Percentiles rank a stretch among this genome's conserved stretches.
These are phyloP conservation scores for Balansia obtecta DNA, from an alignment of 2,329 filamentous ascomycete genomes.

Conservation along the genomic window DNA sequence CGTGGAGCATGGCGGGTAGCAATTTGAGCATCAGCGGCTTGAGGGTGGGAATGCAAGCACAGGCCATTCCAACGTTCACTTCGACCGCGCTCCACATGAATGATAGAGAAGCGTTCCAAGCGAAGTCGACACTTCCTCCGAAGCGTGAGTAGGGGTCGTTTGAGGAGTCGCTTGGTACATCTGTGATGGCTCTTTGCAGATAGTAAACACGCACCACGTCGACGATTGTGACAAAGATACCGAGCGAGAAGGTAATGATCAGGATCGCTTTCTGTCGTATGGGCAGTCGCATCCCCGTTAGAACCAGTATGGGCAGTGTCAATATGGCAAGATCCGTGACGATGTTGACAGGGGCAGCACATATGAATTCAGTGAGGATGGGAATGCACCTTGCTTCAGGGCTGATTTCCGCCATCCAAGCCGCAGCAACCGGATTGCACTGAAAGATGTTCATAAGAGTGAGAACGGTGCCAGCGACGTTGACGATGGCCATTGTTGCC, in stretches of 20 bases:
- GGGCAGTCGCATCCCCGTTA: conserved; percentile 77
- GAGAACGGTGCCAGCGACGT: conserved; percentile 62
- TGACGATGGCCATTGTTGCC: conserved; percentile 64
- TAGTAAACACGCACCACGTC: conserved; percentile 87
- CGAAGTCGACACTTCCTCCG: conserved; percentile 40
- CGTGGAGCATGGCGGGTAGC: conserved; percentile 43
- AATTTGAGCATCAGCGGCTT: conserved; percentile 69
- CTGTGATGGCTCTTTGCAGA: conserved; percentile 57
- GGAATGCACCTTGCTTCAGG: conserved; percentile 37
- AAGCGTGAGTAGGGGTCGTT: conserved; percentile 31
- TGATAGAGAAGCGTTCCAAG: conserved; percentile 68
- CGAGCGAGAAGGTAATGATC: conserved; percentile 73
- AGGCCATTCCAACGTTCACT: conserved; percentile 81
- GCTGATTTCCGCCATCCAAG: conserved; percentile 37
- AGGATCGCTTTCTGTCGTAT: conserved; percentile 79
- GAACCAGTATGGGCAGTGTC: conserved; percentile 74
- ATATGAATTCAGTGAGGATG: conserved; percentile 50
- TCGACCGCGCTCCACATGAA: conserved; percentile 94
- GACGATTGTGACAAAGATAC: conserved; percentile 76
- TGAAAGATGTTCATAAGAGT: conserved; percentile 84
- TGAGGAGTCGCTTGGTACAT: conserved; percentile 24
- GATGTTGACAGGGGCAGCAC: conserved; percentile 81
- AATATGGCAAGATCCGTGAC: conserved; percentile 83
- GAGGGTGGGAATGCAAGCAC: conserved; percentile 81
- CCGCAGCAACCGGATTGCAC: conserved; percentile 61